These are phyloP conservation scores for Calonectria hawksworthii DNA, from an alignment of 2,329 filamentous ascomycete genomes.

Conservation along the genomic window DNA sequence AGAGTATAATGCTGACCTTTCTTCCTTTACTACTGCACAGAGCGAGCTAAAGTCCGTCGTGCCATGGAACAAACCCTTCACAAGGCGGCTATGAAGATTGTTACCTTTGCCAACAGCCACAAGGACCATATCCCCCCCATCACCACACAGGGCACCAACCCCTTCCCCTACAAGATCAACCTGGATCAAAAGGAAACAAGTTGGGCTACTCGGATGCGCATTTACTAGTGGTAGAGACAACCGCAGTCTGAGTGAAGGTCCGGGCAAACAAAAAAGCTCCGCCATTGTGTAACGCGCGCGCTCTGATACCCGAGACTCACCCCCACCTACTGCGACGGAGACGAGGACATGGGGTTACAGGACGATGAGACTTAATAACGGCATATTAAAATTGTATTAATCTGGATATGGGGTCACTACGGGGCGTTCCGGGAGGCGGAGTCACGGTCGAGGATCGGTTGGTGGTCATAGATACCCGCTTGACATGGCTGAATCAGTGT, in stretches of 20 bases:
- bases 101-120: constrained; percentile 87
- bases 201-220: constrained; percentile 85
- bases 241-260: not conserved
- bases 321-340: not conserved
- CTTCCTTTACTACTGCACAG: constrained; percentile 57
- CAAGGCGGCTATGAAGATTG: constrained; percentile 89
- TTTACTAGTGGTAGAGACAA: constrained; percentile 64
- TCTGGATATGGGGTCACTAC: constrained; percentile 17
- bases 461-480: constrained; percentile 43
- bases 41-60: constrained; percentile 88
- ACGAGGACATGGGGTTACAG: not conserved
- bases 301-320: constrained; percentile 1
- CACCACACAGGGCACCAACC: constrained; percentile 92
- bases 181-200: constrained; percentile 84
- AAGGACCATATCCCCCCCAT: constrained; percentile 98
- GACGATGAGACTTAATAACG: not conserved
- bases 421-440: constrained; percentile 36
- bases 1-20: not conserved
- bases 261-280: not conserved
- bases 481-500: constrained; percentile 20
- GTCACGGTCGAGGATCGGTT: constrained; percentile 23
- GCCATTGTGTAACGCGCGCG: not conserved
- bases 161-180: constrained; percentile 94
- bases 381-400: constrained; percentile 9
- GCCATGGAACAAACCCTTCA: constrained; percentile 93